Base-by-base conservation (phyloP, 352 stramenopile genomes). In the Phytophthora capsici region DNA sequence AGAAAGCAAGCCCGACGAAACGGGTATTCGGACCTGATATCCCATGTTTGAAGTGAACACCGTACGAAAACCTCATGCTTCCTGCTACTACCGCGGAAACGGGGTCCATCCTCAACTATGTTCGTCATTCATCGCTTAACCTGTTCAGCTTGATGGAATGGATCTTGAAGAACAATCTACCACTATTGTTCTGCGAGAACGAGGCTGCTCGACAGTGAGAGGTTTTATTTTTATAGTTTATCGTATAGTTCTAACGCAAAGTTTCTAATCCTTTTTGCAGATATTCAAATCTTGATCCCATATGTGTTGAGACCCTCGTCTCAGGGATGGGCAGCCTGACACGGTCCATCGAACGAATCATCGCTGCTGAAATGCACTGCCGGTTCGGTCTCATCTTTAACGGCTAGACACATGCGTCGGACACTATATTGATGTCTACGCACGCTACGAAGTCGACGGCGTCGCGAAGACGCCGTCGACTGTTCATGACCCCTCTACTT, bases 11-110 rank as follows among this genome's bases (percentile, higher is more conserved):
- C 41, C 16, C 4, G 9, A 3, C 16, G 41, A 1, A 66, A 36
- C 2, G 14, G 41, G n/a, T 25, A 32, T 6, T 48, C 37, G 9
- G 60, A 66, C 17, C 40, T 66, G 1, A 53, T 59, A 30, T 26
- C 54, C 14, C 34, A 56, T 14, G 10, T 59, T 13, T 13, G 48
- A 10, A 19, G 25, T 9, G 48, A 60, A 19, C 40, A 55, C 8
- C 47, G 14, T 47, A 47, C 7, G 25, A 47, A 1, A 16, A 4
- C 10, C 25, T 38, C 13, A 53, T 66, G 48, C 48, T 49, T 0
- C 47, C n/a, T 12, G 37, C 37, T 3, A 47, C 48, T 7, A n/a
- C 57, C 1, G 47, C 12, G 0, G 46, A 65, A 6, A 65, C 37
- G 10, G 47, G 57, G 2, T 58, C 57, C 3, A 4, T 50, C 2